These are phyloP conservation scores for Nemania serpens DNA, from an alignment of 2,329 filamentous ascomycete genomes.

Conservation along the genomic window DNA sequence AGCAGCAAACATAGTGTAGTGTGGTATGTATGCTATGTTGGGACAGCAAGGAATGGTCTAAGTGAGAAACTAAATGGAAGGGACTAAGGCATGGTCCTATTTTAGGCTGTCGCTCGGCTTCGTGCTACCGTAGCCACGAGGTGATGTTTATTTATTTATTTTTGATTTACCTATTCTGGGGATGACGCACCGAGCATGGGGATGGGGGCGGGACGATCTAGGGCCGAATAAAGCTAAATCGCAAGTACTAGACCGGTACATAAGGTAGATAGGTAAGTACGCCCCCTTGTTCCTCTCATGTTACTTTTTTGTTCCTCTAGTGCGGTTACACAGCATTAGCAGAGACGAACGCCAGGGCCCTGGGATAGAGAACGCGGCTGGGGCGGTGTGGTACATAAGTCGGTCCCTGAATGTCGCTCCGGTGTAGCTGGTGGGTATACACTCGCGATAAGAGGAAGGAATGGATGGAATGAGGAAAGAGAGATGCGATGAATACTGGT, in stretches of 20 bases:
- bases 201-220: slow-evolving; percentile 4
- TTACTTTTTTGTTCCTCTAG: slow-evolving; percentile 14
- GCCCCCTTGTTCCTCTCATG: neutral
- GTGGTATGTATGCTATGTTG: neutral
- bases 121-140: slow-evolving; percentile 37
- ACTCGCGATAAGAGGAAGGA: too few relatives aligned
- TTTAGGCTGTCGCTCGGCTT: slow-evolving; percentile 17
- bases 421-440: neutral
- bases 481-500: neutral
- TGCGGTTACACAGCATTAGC: slow-evolving; percentile 33
- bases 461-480: neutral
- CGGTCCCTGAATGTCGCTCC: neutral
- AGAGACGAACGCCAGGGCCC: slow-evolving; percentile 13
- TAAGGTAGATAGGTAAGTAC: slow-evolving; percentile 19
- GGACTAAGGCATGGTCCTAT: slow-evolving; percentile 17
- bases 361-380: neutral
- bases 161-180: neutral
- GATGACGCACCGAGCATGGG: slow-evolving; percentile 4
- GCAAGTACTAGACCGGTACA: neutral
- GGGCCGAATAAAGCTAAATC: neutral
- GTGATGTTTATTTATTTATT: slow-evolving; percentile 18
- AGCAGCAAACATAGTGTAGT: neutral
- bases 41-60: slow-evolving; percentile 4
- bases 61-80: slow-evolving; percentile 12
- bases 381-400: neutral